These are phyloP conservation scores for Sindora glabra DNA, from an alignment of 306 rosid species.

Conservation along the genomic window DNA sequence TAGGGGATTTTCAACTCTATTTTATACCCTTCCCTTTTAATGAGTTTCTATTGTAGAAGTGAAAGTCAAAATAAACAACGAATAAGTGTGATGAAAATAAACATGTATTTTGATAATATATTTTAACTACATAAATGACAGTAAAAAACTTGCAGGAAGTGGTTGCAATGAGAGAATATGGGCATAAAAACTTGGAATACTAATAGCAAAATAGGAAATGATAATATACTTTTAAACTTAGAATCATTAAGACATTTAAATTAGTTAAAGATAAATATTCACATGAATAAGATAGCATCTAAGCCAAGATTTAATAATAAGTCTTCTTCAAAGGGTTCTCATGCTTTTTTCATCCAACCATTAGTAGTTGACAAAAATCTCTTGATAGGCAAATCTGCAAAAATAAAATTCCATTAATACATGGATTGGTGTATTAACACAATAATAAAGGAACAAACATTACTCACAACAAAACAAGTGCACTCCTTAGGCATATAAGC, in stretches of 20 bases:
- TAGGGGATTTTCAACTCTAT: too few species aligned
- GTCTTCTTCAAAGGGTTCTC: constrained; percentile 63
- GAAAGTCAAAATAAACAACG: too few species aligned
- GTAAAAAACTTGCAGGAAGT: background rate
- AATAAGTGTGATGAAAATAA: too few species aligned
- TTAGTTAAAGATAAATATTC: constrained; percentile 70
- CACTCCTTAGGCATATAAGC: too few species aligned
- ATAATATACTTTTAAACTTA: background rate
- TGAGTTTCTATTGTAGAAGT: too few species aligned
- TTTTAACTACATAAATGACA: too few species aligned
- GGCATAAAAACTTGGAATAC: background rate
- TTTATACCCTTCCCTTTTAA: too few species aligned
- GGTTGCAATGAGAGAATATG: background rate
- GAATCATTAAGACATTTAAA: background rate
- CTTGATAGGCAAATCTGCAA: constrained; percentile 20
- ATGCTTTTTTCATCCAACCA: constrained; percentile 75
- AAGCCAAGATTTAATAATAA: constrained; percentile 48
- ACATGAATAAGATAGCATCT: constrained; percentile 72
- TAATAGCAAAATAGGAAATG: too few species aligned
- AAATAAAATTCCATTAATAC: background rate
- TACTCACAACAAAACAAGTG: too few species aligned
- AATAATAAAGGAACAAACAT: too few species aligned
- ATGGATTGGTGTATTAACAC: background rate
- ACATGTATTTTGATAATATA: background rate
- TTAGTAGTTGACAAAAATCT: constrained; percentile 35